These are phyloP conservation scores for Linanthus parryae DNA, from an alignment of 148 eudicot species.

Conservation along the genomic window DNA sequence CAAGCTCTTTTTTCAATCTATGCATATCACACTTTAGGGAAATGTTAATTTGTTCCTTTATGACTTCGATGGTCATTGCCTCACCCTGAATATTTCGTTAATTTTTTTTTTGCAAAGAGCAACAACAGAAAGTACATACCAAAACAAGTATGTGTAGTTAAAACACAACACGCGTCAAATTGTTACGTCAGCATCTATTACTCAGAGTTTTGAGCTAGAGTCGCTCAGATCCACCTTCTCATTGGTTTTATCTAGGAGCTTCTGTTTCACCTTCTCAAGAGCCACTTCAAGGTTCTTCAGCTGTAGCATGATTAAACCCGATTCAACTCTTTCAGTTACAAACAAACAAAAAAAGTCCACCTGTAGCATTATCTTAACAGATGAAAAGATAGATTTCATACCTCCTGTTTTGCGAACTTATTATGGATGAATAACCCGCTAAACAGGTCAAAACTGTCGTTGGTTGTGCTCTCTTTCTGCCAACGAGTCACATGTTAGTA, in stretches of 20 bases:
- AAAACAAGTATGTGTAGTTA: too few relatives aligned
- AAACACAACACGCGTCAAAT: background rate
- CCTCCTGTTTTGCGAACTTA: slow-evolving; percentile 36
- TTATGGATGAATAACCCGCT: slow-evolving; percentile 40
- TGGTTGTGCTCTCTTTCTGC: slow-evolving; percentile 50
- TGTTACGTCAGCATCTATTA: background rate
- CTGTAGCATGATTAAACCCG: slow-evolving; percentile 16
- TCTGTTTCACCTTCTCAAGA: slow-evolving; percentile 26
- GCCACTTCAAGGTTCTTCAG: slow-evolving; percentile 37
- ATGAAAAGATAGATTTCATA: slow-evolving; percentile 5
- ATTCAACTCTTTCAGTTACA: background rate
- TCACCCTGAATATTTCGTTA: too few relatives aligned
- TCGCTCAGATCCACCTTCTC: slow-evolving; percentile 8
- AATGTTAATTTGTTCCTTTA: too few relatives aligned
- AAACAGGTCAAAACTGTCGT: slow-evolving; percentile 55
- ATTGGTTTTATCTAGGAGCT: slow-evolving; percentile 14
- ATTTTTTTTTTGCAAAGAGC: too few relatives aligned
- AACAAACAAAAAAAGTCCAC: background rate
- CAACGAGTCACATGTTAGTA: slow-evolving; percentile 6
- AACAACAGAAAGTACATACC: too few relatives aligned
- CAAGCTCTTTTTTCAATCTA: too few relatives aligned
- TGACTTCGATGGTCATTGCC: too few relatives aligned
- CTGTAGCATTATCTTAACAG: background rate
- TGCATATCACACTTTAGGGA: too few relatives aligned
- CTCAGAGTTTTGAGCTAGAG: background rate